Evolutionary conservation across 305 asterid species (phyloP).

Genomic region (Coffea humblotiana): DNA sequence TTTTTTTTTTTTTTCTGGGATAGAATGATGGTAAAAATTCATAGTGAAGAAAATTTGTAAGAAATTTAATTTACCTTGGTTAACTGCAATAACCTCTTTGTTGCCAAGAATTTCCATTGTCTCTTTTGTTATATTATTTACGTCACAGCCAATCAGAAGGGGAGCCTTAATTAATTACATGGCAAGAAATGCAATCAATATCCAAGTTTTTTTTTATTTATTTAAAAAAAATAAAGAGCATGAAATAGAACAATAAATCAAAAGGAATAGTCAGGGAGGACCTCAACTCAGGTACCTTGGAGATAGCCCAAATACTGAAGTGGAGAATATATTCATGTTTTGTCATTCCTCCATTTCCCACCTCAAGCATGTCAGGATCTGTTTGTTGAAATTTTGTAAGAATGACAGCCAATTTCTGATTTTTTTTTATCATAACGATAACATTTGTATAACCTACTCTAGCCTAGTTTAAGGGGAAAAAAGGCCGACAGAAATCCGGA

Average conservation of each 20-base stretch:
- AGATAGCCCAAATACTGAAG: conserved; percentile 89
- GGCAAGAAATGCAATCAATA: not conserved
- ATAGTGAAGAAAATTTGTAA: not conserved
- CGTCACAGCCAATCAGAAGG: conserved; percentile 86
- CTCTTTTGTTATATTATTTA: conserved; percentile 57
- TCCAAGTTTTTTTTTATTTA: not conserved
- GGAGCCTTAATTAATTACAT: conserved; percentile 53
- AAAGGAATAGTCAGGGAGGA: not conserved
- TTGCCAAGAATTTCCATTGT: conserved; percentile 60
- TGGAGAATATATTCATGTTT: conserved; percentile 74
- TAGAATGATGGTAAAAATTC: too few relatives aligned
- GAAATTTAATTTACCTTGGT: conserved; percentile 47
- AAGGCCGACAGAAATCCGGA: too few relatives aligned
- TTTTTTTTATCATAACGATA: too few relatives aligned
- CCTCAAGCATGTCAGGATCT: conserved; percentile 85
- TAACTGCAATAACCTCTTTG: conserved; percentile 70
- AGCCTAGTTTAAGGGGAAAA: too few relatives aligned
- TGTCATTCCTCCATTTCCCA: conserved; percentile 96
- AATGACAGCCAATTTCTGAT: not conserved
- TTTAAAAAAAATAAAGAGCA: not conserved
- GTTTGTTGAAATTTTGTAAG: not conserved
- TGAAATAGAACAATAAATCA: not conserved
- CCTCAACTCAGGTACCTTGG: conserved; percentile 55
- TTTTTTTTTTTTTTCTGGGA: too few relatives aligned
- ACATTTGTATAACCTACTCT: too few relatives aligned